Evolutionary conservation across 179 eudicot genomes (phyloP).

Genomic region (Pouteria campechiana): DNA sequence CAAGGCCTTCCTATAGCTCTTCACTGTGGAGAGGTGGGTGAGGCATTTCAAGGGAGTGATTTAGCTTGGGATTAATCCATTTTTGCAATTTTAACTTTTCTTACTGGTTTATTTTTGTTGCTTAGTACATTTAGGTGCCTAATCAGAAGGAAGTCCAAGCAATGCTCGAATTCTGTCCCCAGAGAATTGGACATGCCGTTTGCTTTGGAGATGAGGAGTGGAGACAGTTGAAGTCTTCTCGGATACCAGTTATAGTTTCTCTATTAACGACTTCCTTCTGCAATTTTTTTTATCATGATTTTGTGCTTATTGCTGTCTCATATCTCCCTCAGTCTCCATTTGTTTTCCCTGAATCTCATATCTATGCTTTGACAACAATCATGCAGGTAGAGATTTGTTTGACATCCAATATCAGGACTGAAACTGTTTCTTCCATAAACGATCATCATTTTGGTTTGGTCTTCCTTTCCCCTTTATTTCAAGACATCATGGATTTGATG

Average conservation of each 20-base stretch:
- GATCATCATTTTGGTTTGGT: constrained; percentile 87
- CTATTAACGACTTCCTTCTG: constrained; percentile 11
- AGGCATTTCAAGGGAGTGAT: no score
- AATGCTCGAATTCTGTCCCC: constrained; percentile 83
- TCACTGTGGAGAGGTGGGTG: constrained; percentile 95
- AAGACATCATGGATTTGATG: no score
- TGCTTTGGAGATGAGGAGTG: constrained; percentile 84
- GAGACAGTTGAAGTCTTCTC: constrained; percentile 42
- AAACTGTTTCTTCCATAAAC: constrained; percentile 63
- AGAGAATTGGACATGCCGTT: constrained; percentile 95
- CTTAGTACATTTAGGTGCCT: constrained; percentile 84
- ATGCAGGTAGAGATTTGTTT: constrained; percentile 94
- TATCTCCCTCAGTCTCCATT: background rate
- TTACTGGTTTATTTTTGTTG: constrained; percentile 21
- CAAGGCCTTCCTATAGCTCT: constrained; percentile 70
- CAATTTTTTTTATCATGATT: background rate
- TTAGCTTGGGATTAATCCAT: constrained; percentile 1
- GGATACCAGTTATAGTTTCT: constrained; percentile 94
- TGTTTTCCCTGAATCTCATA: background rate
- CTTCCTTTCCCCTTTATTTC: constrained; percentile 2
- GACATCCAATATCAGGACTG: constrained; percentile 86
- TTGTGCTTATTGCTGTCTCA: background rate
- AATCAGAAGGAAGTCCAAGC: constrained; percentile 71
- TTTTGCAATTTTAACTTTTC: constrained; percentile 2
- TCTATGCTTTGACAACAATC: background rate